Conservation (phyloP, 805 yeast species). For the Yarrowia bubula region DNA sequence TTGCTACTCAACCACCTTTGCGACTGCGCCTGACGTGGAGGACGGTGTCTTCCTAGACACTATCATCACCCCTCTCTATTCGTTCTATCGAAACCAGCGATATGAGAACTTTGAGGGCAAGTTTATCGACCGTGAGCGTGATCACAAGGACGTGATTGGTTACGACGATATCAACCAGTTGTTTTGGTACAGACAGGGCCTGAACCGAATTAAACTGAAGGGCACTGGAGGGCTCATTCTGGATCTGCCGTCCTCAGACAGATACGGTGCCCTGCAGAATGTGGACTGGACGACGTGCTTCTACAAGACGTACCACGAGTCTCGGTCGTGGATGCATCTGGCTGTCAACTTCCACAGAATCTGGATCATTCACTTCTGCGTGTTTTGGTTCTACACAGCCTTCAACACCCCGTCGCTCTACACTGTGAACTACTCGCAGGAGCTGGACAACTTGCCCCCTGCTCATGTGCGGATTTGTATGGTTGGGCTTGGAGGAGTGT, state of each 20-base stretch:
- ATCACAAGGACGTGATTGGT: slow-evolving; percentile 70
- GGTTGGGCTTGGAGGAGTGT: slow-evolving; percentile 85
- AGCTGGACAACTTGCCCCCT: slow-evolving; percentile 76
- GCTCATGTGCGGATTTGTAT: slow-evolving; percentile 91
- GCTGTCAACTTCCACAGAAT: slow-evolving; percentile 95
- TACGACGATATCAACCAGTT: slow-evolving; percentile 88
- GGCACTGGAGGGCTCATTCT: slow-evolving; percentile 49
- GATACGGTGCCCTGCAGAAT: slow-evolving; percentile 54
- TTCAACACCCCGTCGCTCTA: slow-evolving; percentile 89
- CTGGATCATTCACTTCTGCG: slow-evolving; percentile 88
- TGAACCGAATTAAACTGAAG: slow-evolving; percentile 53
- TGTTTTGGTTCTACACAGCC: slow-evolving; percentile 94
- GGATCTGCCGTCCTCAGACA: slow-evolving; percentile 52
- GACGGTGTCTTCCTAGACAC: slow-evolving; percentile 52
- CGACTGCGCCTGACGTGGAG: slow-evolving; percentile 31
- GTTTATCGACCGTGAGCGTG: slow-evolving; percentile 52
- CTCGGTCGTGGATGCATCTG: slow-evolving; percentile 96
- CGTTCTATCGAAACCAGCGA: slow-evolving; percentile 55
- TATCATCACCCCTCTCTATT: slow-evolving; percentile 70
- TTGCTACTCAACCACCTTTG: slow-evolving; percentile 48
- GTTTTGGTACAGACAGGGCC: slow-evolving; percentile 77
- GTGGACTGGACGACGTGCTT: slow-evolving; percentile 68
- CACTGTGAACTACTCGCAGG: slow-evolving; percentile 81
- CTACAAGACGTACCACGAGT: slow-evolving; percentile 80
- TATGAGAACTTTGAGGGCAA: slow-evolving; percentile 48